Base-by-base conservation (phyloP, 106 monocot genomes). In the Alisma plantagoaquatica region DNA sequence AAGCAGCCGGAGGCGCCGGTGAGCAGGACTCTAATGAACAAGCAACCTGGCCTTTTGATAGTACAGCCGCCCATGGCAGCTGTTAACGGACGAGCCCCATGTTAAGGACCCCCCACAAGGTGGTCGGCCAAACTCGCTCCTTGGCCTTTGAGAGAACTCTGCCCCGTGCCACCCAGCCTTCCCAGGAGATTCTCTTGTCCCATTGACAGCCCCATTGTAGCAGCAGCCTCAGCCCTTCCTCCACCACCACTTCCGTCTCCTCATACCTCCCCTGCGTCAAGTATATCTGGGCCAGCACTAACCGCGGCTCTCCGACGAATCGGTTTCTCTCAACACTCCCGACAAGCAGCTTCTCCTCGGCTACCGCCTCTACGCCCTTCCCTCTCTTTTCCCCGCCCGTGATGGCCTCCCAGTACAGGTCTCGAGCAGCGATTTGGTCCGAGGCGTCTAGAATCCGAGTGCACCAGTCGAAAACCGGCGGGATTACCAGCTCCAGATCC, bases 391-490 rank as follows among this genome's bases (percentile, higher is more conserved):
- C 21, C 35, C 46, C 21, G 27, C 66, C 43, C 22, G 54, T 6
- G 0, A 80, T 59, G 0, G 82, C 86, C 24, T 79, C 74, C 86
- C 92, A 93, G 53, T 93, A 93, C 68, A 87, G 28, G 1, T 87
- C 87, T 35, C 74, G 65, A 1, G 78, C 82, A 10, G 14, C 43
- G 2, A 50, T 74, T 71, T 93, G 86, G 1, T 93, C 82, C 23
- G 60, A 26, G 2, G 79, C 35, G n/a, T 31, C 62, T 27, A 93
- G 21, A 5, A 93, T 69, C 47, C 56, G 66, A 0, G 74, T 93
- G 71, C 86, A 93, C 26, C 49, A 25, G 18, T 93, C 66, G 53
- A 93, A 83, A 60, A 93, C 79, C 4, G 92, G 92, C 27, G 92
- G 92, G 2, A 80, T 58, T 38, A 69, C 83, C 56, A 87, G 43